Evolutionary conservation across 2,329 filamentous ascomycete species (phyloP).

Genomic region (Ceratocystiopsis minuta): DNA sequence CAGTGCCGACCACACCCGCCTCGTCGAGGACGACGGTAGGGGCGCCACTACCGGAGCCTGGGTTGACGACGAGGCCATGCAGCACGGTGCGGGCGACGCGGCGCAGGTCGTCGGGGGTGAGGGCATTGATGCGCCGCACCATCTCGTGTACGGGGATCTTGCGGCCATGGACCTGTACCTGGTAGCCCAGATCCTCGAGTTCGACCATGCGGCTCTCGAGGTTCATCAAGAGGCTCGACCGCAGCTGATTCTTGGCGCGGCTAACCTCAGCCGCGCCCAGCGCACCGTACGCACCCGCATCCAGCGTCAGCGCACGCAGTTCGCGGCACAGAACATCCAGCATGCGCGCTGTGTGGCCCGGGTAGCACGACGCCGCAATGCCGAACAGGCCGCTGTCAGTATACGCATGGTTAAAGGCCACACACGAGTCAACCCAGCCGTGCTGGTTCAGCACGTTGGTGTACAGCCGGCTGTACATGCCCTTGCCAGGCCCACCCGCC

Average conservation of each 20-base stretch:
- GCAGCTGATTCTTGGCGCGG: constrained; percentile 91
- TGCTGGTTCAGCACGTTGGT: constrained; percentile 96
- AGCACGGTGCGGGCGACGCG: constrained; percentile 67
- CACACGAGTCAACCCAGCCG: constrained; percentile 90
- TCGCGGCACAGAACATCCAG: constrained; percentile 91
- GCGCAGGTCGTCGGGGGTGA: constrained; percentile 66
- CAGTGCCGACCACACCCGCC: constrained; percentile 55
- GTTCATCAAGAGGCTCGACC: constrained; percentile 86
- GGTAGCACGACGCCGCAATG: constrained; percentile 72
- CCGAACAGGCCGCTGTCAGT: constrained; percentile 91
- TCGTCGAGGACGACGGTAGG: constrained; percentile 93
- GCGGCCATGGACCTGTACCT: constrained; percentile 89
- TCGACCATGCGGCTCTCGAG: constrained; percentile 94
- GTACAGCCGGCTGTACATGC: constrained; percentile 96
- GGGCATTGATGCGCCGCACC: constrained; percentile 67
- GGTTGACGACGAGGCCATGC: constrained; percentile 57
- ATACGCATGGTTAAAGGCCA: constrained; percentile 95
- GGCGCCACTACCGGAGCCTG: constrained; percentile 61
- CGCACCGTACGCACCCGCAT: constrained; percentile 48
- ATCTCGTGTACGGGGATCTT: constrained; percentile 89
- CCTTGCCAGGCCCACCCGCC: constrained; percentile 89
- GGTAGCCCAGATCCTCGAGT: constrained; percentile 82
- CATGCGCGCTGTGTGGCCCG: constrained; percentile 62
- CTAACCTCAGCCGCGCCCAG: constrained; percentile 64
- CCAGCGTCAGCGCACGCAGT: constrained; percentile 58